Evolutionary conservation across 163 green algal genomes (phyloP).

Genomic region (Volvox carteri): DNA sequence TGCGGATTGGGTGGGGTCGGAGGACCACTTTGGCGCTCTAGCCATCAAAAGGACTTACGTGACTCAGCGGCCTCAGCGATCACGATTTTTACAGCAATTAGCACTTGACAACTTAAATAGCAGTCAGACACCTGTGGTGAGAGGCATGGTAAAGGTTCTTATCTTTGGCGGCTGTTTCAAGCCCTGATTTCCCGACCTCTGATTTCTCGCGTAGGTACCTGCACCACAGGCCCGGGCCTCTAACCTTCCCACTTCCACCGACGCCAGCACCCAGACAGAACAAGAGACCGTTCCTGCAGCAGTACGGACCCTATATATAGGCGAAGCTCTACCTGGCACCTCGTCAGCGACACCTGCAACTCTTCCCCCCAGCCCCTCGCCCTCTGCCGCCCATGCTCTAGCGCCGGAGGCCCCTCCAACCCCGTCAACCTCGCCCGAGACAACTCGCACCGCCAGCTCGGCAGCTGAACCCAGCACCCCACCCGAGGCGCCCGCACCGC

Average conservation of each 20-base stretch:
- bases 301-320: neutral
- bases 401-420: too few relatives aligned
- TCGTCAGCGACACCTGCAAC: neutral
- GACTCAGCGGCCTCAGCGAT: neutral
- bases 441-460: too few relatives aligned
- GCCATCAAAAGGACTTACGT: neutral
- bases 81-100: too few relatives aligned
- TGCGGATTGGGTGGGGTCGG: neutral
- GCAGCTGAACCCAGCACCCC: neutral
- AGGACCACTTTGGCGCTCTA: slow-evolving; percentile 23
- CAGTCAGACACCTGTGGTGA: neutral
- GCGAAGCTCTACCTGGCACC: neutral
- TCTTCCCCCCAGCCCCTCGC: too few relatives aligned
- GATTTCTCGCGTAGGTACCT: neutral
- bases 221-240: neutral
- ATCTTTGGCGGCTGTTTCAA: neutral
- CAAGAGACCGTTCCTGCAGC: neutral
- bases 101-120: neutral
- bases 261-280: slow-evolving; percentile 10
- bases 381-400: too few relatives aligned
- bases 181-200: neutral
- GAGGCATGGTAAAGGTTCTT: neutral
- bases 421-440: too few relatives aligned
- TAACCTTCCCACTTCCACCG: neutral
- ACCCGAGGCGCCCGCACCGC: neutral